Conservation (phyloP, 129 eudicot genomes). For the Solidago caesia region DNA sequence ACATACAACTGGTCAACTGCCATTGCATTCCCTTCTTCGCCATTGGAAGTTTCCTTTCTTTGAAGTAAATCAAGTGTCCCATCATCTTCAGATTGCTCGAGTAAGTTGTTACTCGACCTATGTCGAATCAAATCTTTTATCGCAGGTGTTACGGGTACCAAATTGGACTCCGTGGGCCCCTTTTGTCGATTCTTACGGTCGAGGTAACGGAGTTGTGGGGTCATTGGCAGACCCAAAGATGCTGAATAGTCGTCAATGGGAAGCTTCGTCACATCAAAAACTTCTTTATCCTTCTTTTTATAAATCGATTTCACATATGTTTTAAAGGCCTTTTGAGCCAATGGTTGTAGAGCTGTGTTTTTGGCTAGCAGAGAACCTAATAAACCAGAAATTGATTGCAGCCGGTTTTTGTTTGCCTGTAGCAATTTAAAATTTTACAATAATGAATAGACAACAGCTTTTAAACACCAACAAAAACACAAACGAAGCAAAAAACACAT, state of each 20-base stretch:
- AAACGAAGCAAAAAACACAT: neutral
- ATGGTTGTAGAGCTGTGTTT: conserved; percentile 51
- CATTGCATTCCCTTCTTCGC: conserved; percentile 34
- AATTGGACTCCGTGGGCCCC: conserved; percentile 30
- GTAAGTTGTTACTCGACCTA: conserved; percentile 13
- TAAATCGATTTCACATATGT: conserved; percentile 75
- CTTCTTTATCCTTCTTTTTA: conserved; percentile 75
- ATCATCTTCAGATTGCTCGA: conserved; percentile 45
- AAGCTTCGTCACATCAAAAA: conserved; percentile 77
- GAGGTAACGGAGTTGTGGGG: conserved; percentile 79
- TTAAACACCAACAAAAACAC: conserved; percentile 7
- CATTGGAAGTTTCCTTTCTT: conserved; percentile 37
- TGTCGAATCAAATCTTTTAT: conserved; percentile 33
- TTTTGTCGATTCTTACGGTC: conserved; percentile 53
- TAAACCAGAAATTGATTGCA: conserved; percentile 70
- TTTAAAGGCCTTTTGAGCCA: conserved; percentile 79
- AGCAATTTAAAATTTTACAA: conserved; percentile 7
- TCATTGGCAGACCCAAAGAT: conserved; percentile 93
- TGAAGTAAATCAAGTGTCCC: conserved; percentile 37
- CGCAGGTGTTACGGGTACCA: conserved; percentile 36
- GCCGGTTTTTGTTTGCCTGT: conserved; percentile 70
- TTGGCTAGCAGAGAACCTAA: conserved; percentile 75
- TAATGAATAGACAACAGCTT: neutral
- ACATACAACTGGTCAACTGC: conserved; percentile 38
- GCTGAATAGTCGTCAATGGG: conserved; percentile 85